Base-by-base conservation (phyloP, 2,329 filamentous ascomycete genomes). In the Drechslera avenae region DNA sequence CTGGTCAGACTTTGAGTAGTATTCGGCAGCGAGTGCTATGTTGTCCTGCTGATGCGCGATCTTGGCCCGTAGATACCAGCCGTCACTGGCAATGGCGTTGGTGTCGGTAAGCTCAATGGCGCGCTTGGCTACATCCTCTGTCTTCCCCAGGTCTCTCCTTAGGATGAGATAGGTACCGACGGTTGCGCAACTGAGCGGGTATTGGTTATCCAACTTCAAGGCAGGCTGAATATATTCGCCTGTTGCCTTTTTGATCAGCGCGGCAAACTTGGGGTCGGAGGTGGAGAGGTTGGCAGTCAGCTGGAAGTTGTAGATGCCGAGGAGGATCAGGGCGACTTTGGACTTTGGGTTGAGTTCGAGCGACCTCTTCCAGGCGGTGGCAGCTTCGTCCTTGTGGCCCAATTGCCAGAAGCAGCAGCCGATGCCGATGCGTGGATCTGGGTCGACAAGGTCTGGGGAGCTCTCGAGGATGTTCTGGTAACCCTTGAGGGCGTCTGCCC, bases 351-450 rank as follows among this genome's bases (percentile, higher is more conserved):
- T 86, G 52, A 97, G 82, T 69, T 95, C 90, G 21, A 97, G 76
- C 10, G 88, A 86, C 57, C 94, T 83, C 69, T 96, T 89, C 94
- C 94, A 99, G 10, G 94, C 93, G 39, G 81, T 79, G 69, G 90
- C 93, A 6, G 95, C 94, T 65, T 96, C 91, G 28, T 96, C 90
- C 73, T 95, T 97, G 79, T 90, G 91, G 9, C 92, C 92, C 21
- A 99, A 81, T 73, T 96, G 90, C 94, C 95, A 99, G 73, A 97
- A 88, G 78, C 94, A 99, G 74, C 91, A 94, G 37, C 94, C 94
- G 67, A 99, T 93, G 47, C 94, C 94, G 62, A 99, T 93, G 63
- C 95, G 85, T 61, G 94, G 95, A 73, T 99, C 94, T 0, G 94
- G 94, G 67, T 99, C 94, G 34, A 89, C 85, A 66, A 97, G 81